A percentile compares a stretch with the other conserved stretches of the same genome.
These are phyloP conservation scores for Auricularia sp. DNA, from an alignment of 768 basidiomycete genomes.

Conservation along the genomic window DNA sequence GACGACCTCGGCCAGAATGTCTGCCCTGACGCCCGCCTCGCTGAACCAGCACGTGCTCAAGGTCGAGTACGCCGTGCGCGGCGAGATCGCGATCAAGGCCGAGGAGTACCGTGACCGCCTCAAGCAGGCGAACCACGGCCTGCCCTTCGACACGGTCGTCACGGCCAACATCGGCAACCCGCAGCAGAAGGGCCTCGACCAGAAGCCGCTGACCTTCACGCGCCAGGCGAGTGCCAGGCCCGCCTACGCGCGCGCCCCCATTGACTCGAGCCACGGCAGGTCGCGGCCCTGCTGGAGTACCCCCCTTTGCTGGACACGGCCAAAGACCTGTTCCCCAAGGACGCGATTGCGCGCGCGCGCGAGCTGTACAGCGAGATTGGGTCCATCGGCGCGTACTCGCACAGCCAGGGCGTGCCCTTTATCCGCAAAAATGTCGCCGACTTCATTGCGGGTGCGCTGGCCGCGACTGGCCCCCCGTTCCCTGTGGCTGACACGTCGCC, in stretches of 20 bases:
- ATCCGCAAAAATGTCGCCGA: conserved; percentile 82
- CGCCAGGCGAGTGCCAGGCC: conserved; percentile 58
- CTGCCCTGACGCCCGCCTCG: conserved; percentile 47
- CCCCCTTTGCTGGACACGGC: conserved; percentile 73
- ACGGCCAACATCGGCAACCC: conserved; percentile 97
- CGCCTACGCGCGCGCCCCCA: neutral
- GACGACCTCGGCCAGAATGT: neutral
- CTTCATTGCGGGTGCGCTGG: conserved; percentile 68
- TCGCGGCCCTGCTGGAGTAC: conserved; percentile 88
- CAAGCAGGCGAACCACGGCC: conserved; percentile 40
- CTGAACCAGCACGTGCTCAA: conserved; percentile 79
- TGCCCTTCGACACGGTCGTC: conserved; percentile 85
- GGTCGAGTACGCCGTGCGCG: conserved; percentile 94
- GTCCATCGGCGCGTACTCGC: conserved; percentile 89
- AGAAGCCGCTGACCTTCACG: conserved; percentile 83
- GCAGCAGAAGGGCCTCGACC: conserved; percentile 89
- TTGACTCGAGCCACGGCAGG: conserved; percentile 31
- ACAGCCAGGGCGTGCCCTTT: conserved; percentile 83
- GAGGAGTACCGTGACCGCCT: conserved; percentile 70
- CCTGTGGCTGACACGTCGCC: neutral
- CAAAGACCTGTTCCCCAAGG: conserved; percentile 68
- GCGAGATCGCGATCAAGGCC: conserved; percentile 91
- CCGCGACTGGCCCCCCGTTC: neutral
- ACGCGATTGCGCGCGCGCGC: conserved; percentile 75
- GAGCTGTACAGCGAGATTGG: conserved; percentile 80